Conservation (phyloP, 805 yeast genomes). For the Candida boidinii region DNA sequence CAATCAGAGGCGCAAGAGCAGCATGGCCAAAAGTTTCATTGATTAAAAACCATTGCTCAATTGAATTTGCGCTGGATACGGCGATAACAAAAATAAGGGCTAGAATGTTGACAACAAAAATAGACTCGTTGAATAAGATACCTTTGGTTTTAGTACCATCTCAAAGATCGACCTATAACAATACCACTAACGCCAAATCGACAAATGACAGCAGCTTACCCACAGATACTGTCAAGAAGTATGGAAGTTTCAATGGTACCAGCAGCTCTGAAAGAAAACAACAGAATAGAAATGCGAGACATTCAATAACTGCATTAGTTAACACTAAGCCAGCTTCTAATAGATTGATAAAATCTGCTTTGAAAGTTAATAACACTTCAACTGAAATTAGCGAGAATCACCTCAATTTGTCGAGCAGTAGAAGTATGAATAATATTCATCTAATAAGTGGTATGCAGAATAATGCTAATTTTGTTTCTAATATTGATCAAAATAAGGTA, state of each 20-base stretch:
- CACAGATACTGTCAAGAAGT: neutral
- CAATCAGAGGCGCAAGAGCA: slow-evolving; percentile 79
- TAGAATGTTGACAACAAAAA: slow-evolving; percentile 34
- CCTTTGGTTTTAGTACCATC: too few relatives aligned
- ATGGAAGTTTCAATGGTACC: too few relatives aligned
- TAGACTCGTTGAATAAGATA: too few relatives aligned
- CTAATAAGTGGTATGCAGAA: neutral
- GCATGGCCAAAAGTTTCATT: slow-evolving; percentile 90
- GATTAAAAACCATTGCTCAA: slow-evolving; percentile 81
- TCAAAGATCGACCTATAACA: neutral
- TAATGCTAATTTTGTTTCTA: too few relatives aligned
- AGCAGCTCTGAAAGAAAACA: too few relatives aligned
- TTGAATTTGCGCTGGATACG: slow-evolving; percentile 79
- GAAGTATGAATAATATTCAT: neutral
- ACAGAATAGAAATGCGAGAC: too few relatives aligned
- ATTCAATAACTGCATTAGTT: too few relatives aligned
- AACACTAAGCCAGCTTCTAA: too few relatives aligned
- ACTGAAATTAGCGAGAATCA: neutral
- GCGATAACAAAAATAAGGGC: slow-evolving; percentile 66
- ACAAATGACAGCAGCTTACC: neutral
- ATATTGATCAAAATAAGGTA: neutral
- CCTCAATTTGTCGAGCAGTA: neutral
- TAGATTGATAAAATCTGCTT: neutral
- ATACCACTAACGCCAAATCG: neutral
- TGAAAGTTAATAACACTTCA: neutral